Evolutionary conservation across 1,284 basidiomycete genomes (phyloP).

Genomic region (Thecaphora thlaspeos): DNA sequence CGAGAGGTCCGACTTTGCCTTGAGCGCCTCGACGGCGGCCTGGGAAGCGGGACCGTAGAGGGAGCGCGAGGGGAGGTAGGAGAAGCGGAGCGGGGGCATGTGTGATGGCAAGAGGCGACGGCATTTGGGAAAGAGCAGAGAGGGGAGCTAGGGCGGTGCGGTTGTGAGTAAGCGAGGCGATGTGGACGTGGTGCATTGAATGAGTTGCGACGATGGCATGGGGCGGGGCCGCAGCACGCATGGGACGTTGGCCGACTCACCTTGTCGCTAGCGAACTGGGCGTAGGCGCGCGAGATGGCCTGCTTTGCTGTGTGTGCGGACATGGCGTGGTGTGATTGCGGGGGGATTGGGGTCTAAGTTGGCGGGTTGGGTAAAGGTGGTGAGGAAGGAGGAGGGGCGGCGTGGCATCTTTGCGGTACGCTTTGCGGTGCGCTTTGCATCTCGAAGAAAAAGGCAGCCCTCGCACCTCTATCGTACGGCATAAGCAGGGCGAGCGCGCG

Average conservation of each 20-base stretch:
- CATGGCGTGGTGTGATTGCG: conserved; percentile 5
- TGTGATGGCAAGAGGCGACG: neutral
- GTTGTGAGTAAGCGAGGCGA: neutral
- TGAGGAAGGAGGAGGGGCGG: too few species aligned
- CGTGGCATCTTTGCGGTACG: too few species aligned
- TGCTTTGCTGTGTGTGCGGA: conserved; percentile 32
- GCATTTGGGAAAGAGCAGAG: neutral
- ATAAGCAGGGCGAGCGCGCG: too few species aligned
- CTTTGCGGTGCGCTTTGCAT: too few species aligned
- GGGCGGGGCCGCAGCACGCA: neutral
- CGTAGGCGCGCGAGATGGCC: conserved; percentile 34
- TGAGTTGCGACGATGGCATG: too few species aligned
- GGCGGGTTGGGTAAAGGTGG: too few species aligned
- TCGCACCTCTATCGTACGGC: too few species aligned
- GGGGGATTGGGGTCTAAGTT: too few species aligned
- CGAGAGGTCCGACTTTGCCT: conserved; percentile 15
- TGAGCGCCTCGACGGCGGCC: conserved; percentile 29
- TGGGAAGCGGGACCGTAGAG: conserved; percentile 6
- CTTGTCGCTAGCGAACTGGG: conserved; percentile 38
- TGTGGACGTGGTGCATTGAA: too few species aligned
- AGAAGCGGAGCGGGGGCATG: neutral
- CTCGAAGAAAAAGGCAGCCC: too few species aligned
- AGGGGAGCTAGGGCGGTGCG: neutral
- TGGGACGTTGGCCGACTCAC: too few species aligned
- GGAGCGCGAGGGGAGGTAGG: neutral